Base-by-base conservation (phyloP, 2,329 filamentous ascomycete genomes). In the Pleomassaria siparia region DNA sequence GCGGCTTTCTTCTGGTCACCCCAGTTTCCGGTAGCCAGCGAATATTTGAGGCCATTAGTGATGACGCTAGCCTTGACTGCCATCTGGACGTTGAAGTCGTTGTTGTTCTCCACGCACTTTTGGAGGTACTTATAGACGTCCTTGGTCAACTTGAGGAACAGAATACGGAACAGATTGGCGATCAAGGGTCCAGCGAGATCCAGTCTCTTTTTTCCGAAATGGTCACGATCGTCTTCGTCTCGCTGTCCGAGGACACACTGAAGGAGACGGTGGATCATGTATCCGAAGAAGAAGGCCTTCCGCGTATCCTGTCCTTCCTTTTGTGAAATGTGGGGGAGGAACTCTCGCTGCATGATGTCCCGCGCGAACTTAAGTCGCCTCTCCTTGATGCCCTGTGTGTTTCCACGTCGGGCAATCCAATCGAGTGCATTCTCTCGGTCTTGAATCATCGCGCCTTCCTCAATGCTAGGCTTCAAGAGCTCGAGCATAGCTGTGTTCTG, bases 1-100 rank as follows among this genome's bases (percentile, higher is more conserved):
- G 89, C 88, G 16, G 94, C 91, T 78, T 97, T 99, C 81, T 97
- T 99, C 77, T 99, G 94, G 58, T 99, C 94, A 66, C 94, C 95
- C 95, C 94, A 99, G 74, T 99, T 99, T 58, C 94, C 94, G 12
- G 94, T 99, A 21, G 94, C 92, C 53, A 99, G 79, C 43, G 94
- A 96, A 74, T 99, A 99, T 69, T 96, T 96, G 57, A 99, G 76
- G 41, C 92, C 94, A 66, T 94, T 95, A 16, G 91, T 95, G 58
- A 99, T 80, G 16, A 94, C 96, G 53, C 85, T 87, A 18, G 88
- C 86, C 76, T 96, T 97, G 64, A 97, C 87, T 58, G 91, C 94
- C 49, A 96, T 82, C 12, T 89, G 89, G 33, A 97, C 76, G 56
- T 94, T 94, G 76, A 99, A 96, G 53, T 95, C 89, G 51, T 86